Conservation (phyloP, 495 filamentous ascomycete genomes). For the Hyaloscypha finlandica region DNA sequence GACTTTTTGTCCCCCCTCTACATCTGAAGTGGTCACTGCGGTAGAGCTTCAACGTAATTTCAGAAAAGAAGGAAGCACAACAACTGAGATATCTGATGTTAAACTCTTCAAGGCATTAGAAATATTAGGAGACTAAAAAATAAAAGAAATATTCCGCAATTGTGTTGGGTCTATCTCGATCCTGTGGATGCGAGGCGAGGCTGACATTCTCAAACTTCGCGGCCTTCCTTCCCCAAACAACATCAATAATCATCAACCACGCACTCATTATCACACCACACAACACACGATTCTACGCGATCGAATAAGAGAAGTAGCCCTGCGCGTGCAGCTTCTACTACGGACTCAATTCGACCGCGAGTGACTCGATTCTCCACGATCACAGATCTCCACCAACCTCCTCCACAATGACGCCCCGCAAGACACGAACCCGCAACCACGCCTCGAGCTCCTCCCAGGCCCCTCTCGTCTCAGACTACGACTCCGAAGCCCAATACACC, state of each 20-base stretch:
- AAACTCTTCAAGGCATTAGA: too few species aligned
- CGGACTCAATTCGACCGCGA: not conserved
- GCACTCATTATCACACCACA: not conserved
- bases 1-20: too few species aligned
- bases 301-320: not conserved
- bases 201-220: not conserved
- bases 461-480: conserved; percentile 61
- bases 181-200: not conserved
- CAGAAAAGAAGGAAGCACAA: too few species aligned
- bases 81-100: too few species aligned
- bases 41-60: too few species aligned
- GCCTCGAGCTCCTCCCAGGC: conserved; percentile 37
- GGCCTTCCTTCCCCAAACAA: not conserved
- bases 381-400: not conserved
- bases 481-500: conserved; percentile 51
- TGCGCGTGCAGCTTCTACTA: not conserved
- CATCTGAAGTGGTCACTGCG: too few species aligned
- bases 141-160: too few species aligned
- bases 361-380: not conserved
- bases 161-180: too few species aligned
- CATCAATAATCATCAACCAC: not conserved
- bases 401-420: conserved; percentile 37
- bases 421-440: conserved; percentile 40
- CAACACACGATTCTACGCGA: not conserved
- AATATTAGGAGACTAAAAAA: too few species aligned